Percentiles rank a stretch among this genome's conserved stretches.
phyloP scores from a whole-genome alignment of 2,329 filamentous ascomycete species.

The Emydomyces testavorans region DNA sequence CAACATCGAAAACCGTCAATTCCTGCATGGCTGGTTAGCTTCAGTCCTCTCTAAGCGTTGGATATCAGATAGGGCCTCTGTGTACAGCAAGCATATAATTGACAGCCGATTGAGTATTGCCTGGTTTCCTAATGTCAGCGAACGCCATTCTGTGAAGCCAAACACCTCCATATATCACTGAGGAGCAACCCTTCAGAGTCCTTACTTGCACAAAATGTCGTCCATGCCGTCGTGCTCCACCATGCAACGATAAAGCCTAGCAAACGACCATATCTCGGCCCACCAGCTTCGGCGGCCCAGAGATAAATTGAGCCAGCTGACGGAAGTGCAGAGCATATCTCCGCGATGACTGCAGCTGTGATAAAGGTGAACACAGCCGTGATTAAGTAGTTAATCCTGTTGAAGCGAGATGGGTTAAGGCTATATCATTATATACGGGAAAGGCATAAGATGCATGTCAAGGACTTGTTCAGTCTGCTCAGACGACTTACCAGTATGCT shows the following conservation, averaged over 20 bases:
- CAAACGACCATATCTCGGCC: constrained; percentile 44
- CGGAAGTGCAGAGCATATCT: constrained; percentile 49
- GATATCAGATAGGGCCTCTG: background rate
- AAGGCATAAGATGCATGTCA: background rate
- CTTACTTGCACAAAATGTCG: constrained; percentile 45
- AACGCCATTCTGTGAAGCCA: background rate
- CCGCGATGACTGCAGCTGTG: constrained; percentile 49
- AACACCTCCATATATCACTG: background rate
- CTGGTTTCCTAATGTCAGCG: constrained; percentile 17
- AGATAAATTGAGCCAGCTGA: constrained; percentile 50
- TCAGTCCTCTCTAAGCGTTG: background rate
- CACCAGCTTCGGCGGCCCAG: constrained; percentile 50
- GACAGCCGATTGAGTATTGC: constrained; percentile 41
- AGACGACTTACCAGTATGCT: constrained; percentile 44
- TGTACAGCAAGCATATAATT: constrained; percentile 45
- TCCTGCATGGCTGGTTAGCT: constrained; percentile 33
- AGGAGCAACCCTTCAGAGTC: background rate
- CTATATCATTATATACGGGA: background rate
- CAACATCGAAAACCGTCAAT: constrained; percentile 46
- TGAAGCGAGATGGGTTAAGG: background rate
- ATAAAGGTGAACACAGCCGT: constrained; percentile 52
- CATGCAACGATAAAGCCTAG: constrained; percentile 52
- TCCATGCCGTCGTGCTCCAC: constrained; percentile 54
- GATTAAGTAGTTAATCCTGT: constrained; percentile 48
- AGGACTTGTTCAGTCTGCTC: background rate